Conservation (phyloP, 2,329 filamentous ascomycete genomes). For the Colletotrichum destructivum region DNA sequence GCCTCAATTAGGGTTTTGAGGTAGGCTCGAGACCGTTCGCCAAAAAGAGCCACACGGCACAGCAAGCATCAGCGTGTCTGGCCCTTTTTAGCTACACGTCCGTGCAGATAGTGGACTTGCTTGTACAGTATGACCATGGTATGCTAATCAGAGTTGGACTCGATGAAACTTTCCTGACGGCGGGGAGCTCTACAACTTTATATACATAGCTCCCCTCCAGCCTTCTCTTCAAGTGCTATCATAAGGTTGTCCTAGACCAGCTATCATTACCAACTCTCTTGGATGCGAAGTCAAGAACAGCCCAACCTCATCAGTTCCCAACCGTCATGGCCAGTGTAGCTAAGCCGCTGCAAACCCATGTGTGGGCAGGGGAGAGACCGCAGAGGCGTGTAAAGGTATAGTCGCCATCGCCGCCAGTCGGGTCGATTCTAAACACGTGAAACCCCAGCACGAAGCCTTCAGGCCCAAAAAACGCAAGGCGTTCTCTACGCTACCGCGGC, state of each 20-base stretch:
- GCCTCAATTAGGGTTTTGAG: slow-evolving; percentile 16
- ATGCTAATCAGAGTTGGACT: slow-evolving; percentile 5
- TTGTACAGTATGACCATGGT: too few species aligned
- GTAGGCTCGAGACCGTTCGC: not conserved
- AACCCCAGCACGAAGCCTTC: slow-evolving; percentile 10
- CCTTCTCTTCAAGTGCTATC: too few species aligned
- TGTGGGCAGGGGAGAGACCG: slow-evolving; percentile 13
- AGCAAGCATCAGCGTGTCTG: not conserved
- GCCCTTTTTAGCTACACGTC: not conserved
- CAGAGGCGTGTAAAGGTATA: slow-evolving; percentile 16
- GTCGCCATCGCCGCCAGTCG: not conserved
- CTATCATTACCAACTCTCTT: not conserved
- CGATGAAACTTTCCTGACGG: not conserved
- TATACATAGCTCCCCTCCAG: not conserved
- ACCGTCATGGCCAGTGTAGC: slow-evolving; percentile 33
- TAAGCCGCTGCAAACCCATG: slow-evolving; percentile 10
- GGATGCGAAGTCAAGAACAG: slow-evolving; percentile 1
- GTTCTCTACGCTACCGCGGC: not conserved
- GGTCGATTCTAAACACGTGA: too few species aligned
- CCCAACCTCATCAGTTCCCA: slow-evolving; percentile 8
- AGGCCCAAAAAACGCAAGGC: slow-evolving; percentile 6
- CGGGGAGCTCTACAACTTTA: not conserved
- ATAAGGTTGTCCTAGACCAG: not conserved
- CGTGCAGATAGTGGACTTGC: too few species aligned
- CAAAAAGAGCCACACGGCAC: not conserved